Conservation (phyloP, 2,329 filamentous ascomycete genomes). For the Exophiala aquamarina region DNA sequence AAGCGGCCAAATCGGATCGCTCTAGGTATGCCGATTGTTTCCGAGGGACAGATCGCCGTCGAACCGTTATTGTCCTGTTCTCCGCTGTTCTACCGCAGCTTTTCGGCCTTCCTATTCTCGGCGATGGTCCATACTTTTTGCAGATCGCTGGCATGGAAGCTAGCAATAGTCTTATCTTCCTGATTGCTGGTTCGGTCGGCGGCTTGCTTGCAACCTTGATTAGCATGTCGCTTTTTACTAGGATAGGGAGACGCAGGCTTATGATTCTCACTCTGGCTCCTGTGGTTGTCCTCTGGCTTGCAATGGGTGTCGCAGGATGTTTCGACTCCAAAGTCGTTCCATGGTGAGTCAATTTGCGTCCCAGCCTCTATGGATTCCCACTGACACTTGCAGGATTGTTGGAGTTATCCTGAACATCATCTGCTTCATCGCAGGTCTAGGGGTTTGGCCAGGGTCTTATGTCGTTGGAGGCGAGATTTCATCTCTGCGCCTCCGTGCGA, state of each 20-base stretch:
- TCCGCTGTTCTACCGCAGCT: constrained; percentile 44
- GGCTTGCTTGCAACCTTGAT: constrained; percentile 46
- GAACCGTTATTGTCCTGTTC: constrained; percentile 37
- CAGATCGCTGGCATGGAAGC: constrained; percentile 34
- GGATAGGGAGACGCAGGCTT: constrained; percentile 41
- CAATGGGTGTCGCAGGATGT: constrained; percentile 50
- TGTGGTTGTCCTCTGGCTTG: constrained; percentile 41
- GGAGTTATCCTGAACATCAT: constrained; percentile 44
- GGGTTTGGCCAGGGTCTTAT: constrained; percentile 38
- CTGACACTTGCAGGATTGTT: background rate
- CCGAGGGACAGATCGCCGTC: constrained; percentile 29
- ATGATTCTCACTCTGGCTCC: constrained; percentile 36
- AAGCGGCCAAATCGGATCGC: constrained; percentile 44
- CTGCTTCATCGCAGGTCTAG: constrained; percentile 40
- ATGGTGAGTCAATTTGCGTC: constrained; percentile 34
- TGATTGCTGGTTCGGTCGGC: constrained; percentile 47
- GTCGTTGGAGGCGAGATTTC: constrained; percentile 37
- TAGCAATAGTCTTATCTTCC: constrained; percentile 39
- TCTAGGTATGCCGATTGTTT: constrained; percentile 34
- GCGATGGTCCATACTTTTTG: constrained; percentile 43
- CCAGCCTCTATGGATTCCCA: background rate
- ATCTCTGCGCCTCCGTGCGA: constrained; percentile 37
- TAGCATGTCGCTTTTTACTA: constrained; percentile 45
- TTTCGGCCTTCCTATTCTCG: constrained; percentile 47
- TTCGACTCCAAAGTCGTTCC: constrained; percentile 39